A percentile compares a stretch with the other conserved stretches of the same genome.
Conservation (phyloP, 2,329 filamentous ascomycete species). For the Penicillium crustosum region DNA sequence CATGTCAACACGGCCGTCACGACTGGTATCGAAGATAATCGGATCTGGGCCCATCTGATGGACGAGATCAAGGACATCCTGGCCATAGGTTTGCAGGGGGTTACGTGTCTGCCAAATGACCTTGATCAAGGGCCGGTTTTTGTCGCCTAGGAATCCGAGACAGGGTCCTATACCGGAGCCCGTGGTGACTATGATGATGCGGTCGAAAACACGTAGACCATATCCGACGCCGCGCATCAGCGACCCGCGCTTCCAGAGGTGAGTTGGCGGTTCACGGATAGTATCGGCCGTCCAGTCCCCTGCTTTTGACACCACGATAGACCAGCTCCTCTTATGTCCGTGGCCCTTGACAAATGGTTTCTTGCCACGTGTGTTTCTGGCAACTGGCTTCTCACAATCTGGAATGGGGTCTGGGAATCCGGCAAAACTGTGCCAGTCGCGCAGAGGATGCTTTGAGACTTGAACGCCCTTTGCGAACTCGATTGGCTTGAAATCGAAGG, state of each 20-base stretch:
- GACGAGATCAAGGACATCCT: slow-evolving; percentile 58
- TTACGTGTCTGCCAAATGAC: slow-evolving; percentile 69
- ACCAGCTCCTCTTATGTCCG: slow-evolving; percentile 15
- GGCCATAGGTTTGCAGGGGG: slow-evolving; percentile 63
- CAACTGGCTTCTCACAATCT: neutral
- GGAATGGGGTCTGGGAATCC: slow-evolving; percentile 61
- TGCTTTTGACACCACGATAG: slow-evolving; percentile 63
- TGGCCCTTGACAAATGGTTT: slow-evolving; percentile 5
- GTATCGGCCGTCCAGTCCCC: slow-evolving; percentile 70
- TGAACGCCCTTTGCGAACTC: slow-evolving; percentile 58
- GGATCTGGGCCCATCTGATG: slow-evolving; percentile 59
- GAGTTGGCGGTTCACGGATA: slow-evolving; percentile 60
- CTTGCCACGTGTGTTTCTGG: neutral
- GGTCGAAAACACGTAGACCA: slow-evolving; percentile 64
- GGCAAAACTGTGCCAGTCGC: slow-evolving; percentile 77
- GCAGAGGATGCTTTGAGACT: slow-evolving; percentile 61
- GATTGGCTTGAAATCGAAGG: slow-evolving; percentile 64
- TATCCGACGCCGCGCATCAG: slow-evolving; percentile 67
- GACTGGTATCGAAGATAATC: slow-evolving; percentile 65
- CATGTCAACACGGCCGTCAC: slow-evolving; percentile 61
- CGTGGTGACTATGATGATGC: slow-evolving; percentile 66
- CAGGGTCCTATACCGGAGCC: slow-evolving; percentile 72
- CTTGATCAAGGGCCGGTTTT: slow-evolving; percentile 46
- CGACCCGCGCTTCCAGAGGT: slow-evolving; percentile 68
- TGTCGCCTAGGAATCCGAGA: slow-evolving; percentile 58